Evolutionary conservation across 2,329 filamentous ascomycete species (phyloP).

Genomic region (Hymenoscyphus scutula): DNA sequence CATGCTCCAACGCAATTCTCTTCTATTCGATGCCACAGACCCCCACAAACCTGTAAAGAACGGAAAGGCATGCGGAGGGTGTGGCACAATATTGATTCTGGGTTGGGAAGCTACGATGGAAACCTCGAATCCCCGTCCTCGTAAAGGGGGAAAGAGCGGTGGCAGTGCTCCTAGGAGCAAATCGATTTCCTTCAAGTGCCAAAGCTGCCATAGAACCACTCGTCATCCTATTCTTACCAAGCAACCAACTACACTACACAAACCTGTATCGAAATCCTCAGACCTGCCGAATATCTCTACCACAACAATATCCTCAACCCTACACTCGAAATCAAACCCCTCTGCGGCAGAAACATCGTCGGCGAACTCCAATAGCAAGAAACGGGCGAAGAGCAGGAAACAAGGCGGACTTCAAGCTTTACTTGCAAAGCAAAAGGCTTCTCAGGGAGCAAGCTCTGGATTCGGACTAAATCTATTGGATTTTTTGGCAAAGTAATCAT

Average conservation of each 20-base stretch:
- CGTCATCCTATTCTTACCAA: slow-evolving; percentile 19
- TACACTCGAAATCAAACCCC: slow-evolving; percentile 8
- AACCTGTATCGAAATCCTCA: slow-evolving; percentile 1
- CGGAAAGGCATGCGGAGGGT: slow-evolving; percentile 56
- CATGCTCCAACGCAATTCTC: slow-evolving; percentile 51
- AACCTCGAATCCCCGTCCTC: slow-evolving; percentile 8
- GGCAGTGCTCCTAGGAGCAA: slow-evolving; percentile 8
- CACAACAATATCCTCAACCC: not conserved
- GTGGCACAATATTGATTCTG: slow-evolving; percentile 58
- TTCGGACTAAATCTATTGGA: slow-evolving; percentile 40
- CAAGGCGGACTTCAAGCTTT: slow-evolving; percentile 61
- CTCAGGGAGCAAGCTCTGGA: slow-evolving; percentile 20
- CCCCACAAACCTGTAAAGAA: slow-evolving; percentile 47
- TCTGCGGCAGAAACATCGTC: slow-evolving; percentile 33
- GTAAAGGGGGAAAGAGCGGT: slow-evolving; percentile 12
- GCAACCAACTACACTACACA: slow-evolving; percentile 9
- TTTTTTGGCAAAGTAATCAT: slow-evolving; percentile 39
- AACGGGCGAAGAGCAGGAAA: slow-evolving; percentile 63
- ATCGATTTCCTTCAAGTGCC: slow-evolving; percentile 32
- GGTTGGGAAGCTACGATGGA: slow-evolving; percentile 39
- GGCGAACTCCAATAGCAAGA: slow-evolving; percentile 60
- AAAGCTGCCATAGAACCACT: slow-evolving; percentile 30
- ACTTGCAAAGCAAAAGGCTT: slow-evolving; percentile 40
- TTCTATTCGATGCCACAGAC: slow-evolving; percentile 49
- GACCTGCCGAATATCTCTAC: not conserved